Percentiles rank a stretch among this genome's conserved stretches.
Conservation (phyloP, 768 basidiomycete genomes). For the Lactarius sp. region DNA sequence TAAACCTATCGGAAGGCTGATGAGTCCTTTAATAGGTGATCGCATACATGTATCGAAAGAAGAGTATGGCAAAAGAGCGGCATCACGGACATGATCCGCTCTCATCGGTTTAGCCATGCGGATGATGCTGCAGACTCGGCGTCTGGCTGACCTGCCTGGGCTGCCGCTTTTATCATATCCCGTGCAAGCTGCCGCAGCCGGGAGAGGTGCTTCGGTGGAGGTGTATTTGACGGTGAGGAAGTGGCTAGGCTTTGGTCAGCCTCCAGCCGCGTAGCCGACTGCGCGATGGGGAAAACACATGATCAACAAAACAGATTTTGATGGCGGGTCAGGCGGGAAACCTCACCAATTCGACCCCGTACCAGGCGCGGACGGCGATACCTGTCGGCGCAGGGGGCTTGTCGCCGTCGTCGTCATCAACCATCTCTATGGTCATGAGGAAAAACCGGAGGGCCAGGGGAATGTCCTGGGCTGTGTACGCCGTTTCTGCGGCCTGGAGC, state of each 20-base stretch:
- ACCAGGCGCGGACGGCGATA: constrained; percentile 70
- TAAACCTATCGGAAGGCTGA: not conserved
- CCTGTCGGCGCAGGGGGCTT: constrained; percentile 42
- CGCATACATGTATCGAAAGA: not conserved
- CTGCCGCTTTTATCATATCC: constrained; percentile 5
- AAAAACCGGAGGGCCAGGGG: constrained; percentile 75
- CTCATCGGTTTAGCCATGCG: constrained; percentile 16
- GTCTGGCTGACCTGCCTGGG: not conserved
- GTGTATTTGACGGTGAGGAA: constrained; percentile 14
- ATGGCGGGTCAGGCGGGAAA: not conserved
- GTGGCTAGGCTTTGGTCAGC: constrained; percentile 8
- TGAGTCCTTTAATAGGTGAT: not conserved
- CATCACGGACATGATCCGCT: not conserved
- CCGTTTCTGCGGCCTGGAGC: constrained; percentile 84
- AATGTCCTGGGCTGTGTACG: constrained; percentile 72
- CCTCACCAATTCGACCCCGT: constrained; percentile 73
- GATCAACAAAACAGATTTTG: not conserved
- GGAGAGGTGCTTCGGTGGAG: constrained; percentile 8
- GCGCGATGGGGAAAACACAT: not conserved
- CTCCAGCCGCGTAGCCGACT: constrained; percentile 18
- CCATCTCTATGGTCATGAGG: constrained; percentile 76
- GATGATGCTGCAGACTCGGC: constrained; percentile 2
- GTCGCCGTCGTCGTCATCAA: constrained; percentile 49
- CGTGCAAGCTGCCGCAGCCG: constrained; percentile 19
- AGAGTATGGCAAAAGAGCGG: not conserved